These are phyloP conservation scores for Protoeuglena noctilucae DNA, from an alignment of 139 green algal species.

Conservation along the genomic window DNA sequence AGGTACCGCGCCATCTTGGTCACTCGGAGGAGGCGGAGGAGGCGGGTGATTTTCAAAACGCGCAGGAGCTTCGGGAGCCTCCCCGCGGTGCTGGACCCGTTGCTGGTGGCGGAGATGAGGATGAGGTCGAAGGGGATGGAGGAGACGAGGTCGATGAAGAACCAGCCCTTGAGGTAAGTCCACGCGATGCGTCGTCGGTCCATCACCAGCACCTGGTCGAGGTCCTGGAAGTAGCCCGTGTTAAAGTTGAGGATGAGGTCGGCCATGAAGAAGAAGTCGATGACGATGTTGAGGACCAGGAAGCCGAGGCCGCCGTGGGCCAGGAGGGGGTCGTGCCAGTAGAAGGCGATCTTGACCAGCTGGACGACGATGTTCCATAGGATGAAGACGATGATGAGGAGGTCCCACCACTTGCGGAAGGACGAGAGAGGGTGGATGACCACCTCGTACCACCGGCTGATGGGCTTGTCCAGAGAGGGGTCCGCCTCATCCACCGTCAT, in stretches of 20 bases:
- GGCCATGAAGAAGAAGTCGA: background rate
- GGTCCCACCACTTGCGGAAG: background rate
- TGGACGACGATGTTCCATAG: background rate
- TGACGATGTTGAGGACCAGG: background rate
- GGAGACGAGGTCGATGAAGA: constrained; percentile 15
- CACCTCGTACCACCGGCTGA: too few relatives aligned
- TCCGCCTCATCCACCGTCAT: too few relatives aligned
- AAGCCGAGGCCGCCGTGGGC: too few relatives aligned
- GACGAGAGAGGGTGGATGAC: background rate
- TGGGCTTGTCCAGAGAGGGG: too few relatives aligned
- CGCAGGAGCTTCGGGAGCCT: background rate
- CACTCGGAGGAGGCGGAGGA: background rate
- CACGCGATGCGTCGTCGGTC: background rate
- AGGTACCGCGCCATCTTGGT: background rate
- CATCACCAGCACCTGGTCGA: constrained; percentile 12
- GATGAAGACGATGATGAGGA: background rate
- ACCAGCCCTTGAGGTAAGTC: constrained; percentile 6
- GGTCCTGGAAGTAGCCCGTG: background rate
- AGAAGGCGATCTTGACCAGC: too few relatives aligned
- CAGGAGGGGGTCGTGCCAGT: too few relatives aligned
- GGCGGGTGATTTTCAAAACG: background rate
- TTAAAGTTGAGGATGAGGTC: background rate
- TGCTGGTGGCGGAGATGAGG: too few relatives aligned
- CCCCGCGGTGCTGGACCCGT: too few relatives aligned
- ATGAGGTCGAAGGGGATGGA: constrained; percentile 15